phyloP scores from a whole-genome alignment of 1,284 basidiomycete species.

The Rhodotorula mucilaginosa region DNA sequence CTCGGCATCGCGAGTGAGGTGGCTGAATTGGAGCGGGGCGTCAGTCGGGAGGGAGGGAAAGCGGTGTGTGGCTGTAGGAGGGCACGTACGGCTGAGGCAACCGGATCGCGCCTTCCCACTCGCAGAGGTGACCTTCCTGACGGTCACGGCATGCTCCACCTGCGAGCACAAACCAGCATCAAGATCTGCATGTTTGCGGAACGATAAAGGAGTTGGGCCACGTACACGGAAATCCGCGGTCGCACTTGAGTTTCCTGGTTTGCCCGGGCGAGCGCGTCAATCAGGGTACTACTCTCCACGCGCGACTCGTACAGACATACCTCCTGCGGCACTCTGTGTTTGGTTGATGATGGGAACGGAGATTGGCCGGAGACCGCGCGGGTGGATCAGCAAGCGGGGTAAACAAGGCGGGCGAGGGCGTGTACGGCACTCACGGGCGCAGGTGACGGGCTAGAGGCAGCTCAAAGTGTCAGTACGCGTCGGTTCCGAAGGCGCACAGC shows the following conservation, averaged over 20 bases:
- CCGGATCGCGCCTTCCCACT: constrained; percentile 36
- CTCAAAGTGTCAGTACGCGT: neutral
- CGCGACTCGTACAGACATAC: neutral
- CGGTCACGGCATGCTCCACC: constrained; percentile 36
- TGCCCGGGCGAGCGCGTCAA: too few species aligned
- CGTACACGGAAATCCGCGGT: constrained; percentile 30
- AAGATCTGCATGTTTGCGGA: neutral
- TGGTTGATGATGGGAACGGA: too few species aligned
- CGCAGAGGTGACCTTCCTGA: constrained; percentile 37
- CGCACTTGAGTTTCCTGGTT: constrained; percentile 27
- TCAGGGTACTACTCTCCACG: neutral
- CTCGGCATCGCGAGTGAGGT: constrained; percentile 37
- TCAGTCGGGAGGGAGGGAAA: neutral
- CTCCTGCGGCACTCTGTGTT: constrained; percentile 9
- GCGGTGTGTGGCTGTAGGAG: too few species aligned
- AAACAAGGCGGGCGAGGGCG: too few species aligned
- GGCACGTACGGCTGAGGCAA: constrained; percentile 26
- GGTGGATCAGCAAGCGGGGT: neutral
- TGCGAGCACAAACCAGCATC: neutral
- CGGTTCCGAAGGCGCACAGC: neutral
- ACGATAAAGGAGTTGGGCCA: neutral
- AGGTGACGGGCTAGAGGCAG: constrained; percentile 28
- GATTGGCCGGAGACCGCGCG: neutral
- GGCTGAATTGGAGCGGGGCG: neutral
- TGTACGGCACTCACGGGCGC: constrained; percentile 18